A percentile compares a stretch with the other conserved stretches of the same genome.
These are phyloP conservation scores for Massospora cicadina DNA, from an alignment of 371 early-diverging fungal species.

Conservation along the genomic window DNA sequence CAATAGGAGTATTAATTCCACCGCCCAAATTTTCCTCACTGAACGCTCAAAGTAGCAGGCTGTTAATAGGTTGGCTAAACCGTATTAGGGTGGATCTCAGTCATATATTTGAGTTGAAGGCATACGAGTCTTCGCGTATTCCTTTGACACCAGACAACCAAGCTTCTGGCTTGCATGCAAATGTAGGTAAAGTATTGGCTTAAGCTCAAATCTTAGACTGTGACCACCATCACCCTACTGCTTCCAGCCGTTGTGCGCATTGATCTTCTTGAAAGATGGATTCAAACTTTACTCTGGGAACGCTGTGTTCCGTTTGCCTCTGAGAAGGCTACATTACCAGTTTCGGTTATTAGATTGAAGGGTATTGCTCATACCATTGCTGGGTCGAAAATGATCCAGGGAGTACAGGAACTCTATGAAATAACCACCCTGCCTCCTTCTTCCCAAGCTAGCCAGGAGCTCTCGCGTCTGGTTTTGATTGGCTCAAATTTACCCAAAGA, in stretches of 20 bases:
- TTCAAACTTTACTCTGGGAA: conserved; percentile 85
- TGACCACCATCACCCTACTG: conserved; percentile 2
- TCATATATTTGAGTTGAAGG: not conserved
- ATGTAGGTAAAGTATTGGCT: conserved; percentile 17
- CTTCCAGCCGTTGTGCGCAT: conserved; percentile 14
- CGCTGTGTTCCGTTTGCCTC: conserved; percentile 25
- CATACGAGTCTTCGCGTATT: not conserved
- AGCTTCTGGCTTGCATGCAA: conserved; percentile 19
- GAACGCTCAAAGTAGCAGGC: conserved; percentile 14
- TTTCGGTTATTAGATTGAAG: conserved; percentile 54
- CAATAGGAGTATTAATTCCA: conserved; percentile 16
- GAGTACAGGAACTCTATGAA: conserved; percentile 85
- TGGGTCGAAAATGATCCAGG: conserved; percentile 54
- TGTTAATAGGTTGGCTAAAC: not conserved
- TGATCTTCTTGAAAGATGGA: conserved; percentile 53
- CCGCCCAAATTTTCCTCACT: conserved; percentile 13
- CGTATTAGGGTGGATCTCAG: not conserved
- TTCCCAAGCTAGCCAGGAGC: conserved; percentile 11
- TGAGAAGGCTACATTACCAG: conserved; percentile 10
- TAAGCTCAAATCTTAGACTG: conserved; percentile 4
- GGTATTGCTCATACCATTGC: conserved; percentile 37
- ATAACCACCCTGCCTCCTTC: conserved; percentile 27
- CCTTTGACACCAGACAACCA: conserved; percentile 9
- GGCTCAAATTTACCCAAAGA: conserved; percentile 10
- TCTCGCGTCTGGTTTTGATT: conserved; percentile 18